Evolutionary conservation across 176 grass and related monocot genomes (phyloP).

Genomic region (Aechmea fasciata): DNA sequence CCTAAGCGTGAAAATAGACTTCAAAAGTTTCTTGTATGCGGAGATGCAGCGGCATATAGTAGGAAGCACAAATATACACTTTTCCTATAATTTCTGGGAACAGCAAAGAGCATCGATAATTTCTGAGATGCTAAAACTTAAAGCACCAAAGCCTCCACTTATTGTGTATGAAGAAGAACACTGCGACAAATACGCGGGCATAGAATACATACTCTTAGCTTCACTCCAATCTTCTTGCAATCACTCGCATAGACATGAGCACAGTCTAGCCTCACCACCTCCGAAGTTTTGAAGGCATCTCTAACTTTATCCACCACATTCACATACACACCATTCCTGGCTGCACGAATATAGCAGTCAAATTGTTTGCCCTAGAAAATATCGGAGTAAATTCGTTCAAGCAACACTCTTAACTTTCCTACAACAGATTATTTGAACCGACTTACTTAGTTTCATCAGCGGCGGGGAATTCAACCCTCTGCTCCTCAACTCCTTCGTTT

Average conservation of each 20-base stretch:
- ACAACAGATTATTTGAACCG: neutral
- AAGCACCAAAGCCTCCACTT: too few relatives aligned
- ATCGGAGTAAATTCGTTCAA: neutral
- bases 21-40: too few relatives aligned
- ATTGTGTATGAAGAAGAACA: neutral
- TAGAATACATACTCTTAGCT: slow-evolving; percentile 43
- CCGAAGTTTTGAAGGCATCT: slow-evolving; percentile 44
- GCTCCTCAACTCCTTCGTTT: slow-evolving; percentile 67
- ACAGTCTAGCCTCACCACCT: slow-evolving; percentile 60
- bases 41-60: too few relatives aligned
- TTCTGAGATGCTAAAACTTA: too few relatives aligned
- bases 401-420: neutral
- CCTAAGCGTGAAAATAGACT: neutral
- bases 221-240: slow-evolving; percentile 78
- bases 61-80: too few relatives aligned
- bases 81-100: too few relatives aligned
- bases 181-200: neutral
- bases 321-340: slow-evolving; percentile 71
- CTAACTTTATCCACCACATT: slow-evolving; percentile 64
- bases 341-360: slow-evolving; percentile 21
- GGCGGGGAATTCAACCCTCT: slow-evolving; percentile 37
- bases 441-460: slow-evolving; percentile 59
- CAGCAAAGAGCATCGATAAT: too few relatives aligned
- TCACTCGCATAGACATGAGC: slow-evolving; percentile 40
- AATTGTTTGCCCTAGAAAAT: neutral